Evolutionary conservation across 805 yeast species (phyloP), one percentile per base, ranked within the genome.

Genomic region (Cyberlindnera japonica): DNA sequence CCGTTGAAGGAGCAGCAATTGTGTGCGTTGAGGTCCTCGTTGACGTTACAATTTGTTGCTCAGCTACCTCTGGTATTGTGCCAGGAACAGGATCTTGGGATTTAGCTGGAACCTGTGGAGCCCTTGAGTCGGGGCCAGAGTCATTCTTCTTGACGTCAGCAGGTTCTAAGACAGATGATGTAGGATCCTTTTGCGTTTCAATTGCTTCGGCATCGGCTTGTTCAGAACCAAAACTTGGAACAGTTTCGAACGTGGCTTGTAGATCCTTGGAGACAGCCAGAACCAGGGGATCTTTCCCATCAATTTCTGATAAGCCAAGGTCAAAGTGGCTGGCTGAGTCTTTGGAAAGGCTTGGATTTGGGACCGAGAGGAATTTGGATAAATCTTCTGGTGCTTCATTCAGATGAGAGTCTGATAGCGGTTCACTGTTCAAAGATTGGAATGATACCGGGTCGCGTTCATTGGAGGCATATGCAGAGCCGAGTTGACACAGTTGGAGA

Each of bases 1-100:
- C 38, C 4, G 33, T 20, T 9, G 22, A 21, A 15, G 20, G 6
- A 16, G 20, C 20, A 6, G 38, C 21, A 12, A 44, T 14, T 6
- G 42, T 29, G 21, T 40, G 40, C n/a, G 41, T 44, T 3, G 47
- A 33, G 7, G 43, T 44, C 6, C 32, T 29, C 3, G 44, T 40
- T 6, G 38, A 25, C 2, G 42, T 40, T 5, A 42, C 31, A 3
- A 33, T 20, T 4, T 17, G 21, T 14, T 25, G 15, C 3, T 12
- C 38, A 8, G 21, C 19, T 15, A n/a, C 14, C 7, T 7, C 26
- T 18, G 30, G 16, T 25, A 15, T 15, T 12, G 28, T 25, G 28
- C n/a, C n/a, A n/a, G n/a, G n/a, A n/a, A n/a, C n/a, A n/a, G n/a
- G n/a, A n/a, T n/a, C n/a, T n/a, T n/a, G n/a, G n/a, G n/a, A n/a